These are phyloP conservation scores for Plasmodium billcollinsi DNA, from an alignment of 169 alveolate species.

Conservation along the genomic window DNA sequence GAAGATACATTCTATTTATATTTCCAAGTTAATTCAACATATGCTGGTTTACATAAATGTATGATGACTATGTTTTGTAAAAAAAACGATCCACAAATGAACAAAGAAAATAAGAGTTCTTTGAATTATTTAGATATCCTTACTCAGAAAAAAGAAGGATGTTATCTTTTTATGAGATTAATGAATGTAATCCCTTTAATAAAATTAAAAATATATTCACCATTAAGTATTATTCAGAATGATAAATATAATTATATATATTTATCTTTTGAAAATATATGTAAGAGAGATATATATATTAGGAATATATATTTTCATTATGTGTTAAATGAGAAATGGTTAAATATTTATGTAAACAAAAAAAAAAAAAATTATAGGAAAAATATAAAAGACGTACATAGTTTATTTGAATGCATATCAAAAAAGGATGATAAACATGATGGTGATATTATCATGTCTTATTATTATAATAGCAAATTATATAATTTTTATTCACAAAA, in stretches of 20 bases:
- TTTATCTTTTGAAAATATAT: conserved; percentile 34
- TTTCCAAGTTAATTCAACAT: conserved; percentile 26
- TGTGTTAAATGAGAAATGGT: too few species aligned
- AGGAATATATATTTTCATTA: conserved; percentile 21
- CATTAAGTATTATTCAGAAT: not conserved
- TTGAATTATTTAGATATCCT: conserved; percentile 42
- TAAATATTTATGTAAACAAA: too few species aligned
- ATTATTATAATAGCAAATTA: conserved; percentile 6
- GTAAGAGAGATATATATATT: conserved; percentile 41
- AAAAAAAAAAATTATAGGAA: too few species aligned
- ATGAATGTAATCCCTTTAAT: conserved; percentile 50
- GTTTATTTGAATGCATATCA: too few species aligned
- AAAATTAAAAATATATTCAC: conserved; percentile 27
- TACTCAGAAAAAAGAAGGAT: conserved; percentile 20
- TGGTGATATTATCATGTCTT: not conserved
- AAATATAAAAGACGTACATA: too few species aligned
- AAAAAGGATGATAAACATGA: not conserved
- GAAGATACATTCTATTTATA: conserved; percentile 31
- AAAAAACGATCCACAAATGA: not conserved
- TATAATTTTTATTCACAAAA: conserved; percentile 14
- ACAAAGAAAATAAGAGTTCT: not conserved
- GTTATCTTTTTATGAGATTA: conserved; percentile 34
- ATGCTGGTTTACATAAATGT: conserved; percentile 51
- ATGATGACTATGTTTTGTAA: conserved; percentile 41
- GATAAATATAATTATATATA: conserved; percentile 21